Evolutionary conservation across 306 rosid genomes (phyloP).

Genomic region (Bauhinia variegata): DNA sequence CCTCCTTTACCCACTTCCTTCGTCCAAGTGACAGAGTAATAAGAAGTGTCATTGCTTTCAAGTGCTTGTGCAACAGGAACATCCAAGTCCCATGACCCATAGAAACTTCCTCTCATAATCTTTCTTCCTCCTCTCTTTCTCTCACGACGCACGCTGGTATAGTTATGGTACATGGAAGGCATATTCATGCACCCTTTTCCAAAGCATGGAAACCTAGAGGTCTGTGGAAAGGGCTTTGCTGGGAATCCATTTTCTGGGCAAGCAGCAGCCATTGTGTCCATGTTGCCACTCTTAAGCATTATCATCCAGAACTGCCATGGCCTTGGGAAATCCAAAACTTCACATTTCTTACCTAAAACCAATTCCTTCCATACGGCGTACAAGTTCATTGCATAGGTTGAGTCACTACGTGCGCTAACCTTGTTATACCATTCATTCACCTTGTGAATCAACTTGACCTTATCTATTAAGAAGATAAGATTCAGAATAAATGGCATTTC

Average conservation of each 20-base stretch:
- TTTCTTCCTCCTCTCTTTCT: background rate
- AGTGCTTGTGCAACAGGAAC: constrained; percentile 27
- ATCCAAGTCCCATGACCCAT: constrained; percentile 60
- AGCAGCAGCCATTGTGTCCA: constrained; percentile 55
- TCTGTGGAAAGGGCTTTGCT: constrained; percentile 44
- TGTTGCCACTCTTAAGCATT: constrained; percentile 69
- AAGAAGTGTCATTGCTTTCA: constrained; percentile 42
- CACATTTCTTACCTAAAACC: constrained; percentile 51
- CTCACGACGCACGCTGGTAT: constrained; percentile 37
- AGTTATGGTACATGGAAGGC: constrained; percentile 52
- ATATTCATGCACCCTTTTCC: constrained; percentile 68
- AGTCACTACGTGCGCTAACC: constrained; percentile 23
- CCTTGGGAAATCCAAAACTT: constrained; percentile 48
- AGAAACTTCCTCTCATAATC: constrained; percentile 50
- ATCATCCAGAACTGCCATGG: constrained; percentile 76
- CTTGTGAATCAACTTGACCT: constrained; percentile 23
- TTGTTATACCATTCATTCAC: constrained; percentile 44
- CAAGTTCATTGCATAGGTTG: constrained; percentile 17
- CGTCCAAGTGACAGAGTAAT: constrained; percentile 57
- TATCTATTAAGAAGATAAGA: constrained; percentile 1
- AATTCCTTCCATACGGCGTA: constrained; percentile 51
- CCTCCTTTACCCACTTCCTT: constrained; percentile 54
- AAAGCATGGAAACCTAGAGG: constrained; percentile 55
- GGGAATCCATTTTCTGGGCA: constrained; percentile 63
- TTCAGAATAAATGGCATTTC: no score